A percentile compares a stretch with the other conserved stretches of the same genome.
phyloP scores from a whole-genome alignment of 331 rosid genomes.

The Phaseolus coccineus region DNA sequence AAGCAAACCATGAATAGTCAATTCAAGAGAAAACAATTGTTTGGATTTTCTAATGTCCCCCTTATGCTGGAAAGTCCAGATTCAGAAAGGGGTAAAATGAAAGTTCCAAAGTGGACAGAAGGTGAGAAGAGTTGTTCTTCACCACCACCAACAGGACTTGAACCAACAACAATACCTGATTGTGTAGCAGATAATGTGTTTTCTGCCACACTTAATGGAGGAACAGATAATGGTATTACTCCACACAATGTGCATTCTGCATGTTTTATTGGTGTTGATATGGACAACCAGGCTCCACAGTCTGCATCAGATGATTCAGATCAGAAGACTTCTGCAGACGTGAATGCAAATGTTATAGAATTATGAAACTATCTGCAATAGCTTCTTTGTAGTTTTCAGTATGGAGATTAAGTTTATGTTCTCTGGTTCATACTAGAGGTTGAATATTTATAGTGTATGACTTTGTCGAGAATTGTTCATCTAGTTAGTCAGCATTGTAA shows the following conservation, averaged over 20 bases:
- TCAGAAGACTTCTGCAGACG: not conserved
- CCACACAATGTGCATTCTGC: conserved; percentile 22
- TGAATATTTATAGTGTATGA: not conserved
- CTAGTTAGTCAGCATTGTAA: not conserved
- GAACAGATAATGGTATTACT: not conserved
- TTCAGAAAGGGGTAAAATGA: conserved; percentile 11
- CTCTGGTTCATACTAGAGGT: not conserved
- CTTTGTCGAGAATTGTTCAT: not conserved
- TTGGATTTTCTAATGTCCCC: conserved; percentile 14
- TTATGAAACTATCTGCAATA: not conserved
- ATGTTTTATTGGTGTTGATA: not conserved
- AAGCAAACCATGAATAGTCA: conserved; percentile 43
- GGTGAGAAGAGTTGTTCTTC: conserved; percentile 42
- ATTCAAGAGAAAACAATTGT: conserved; percentile 36
- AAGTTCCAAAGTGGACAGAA: conserved; percentile 32
- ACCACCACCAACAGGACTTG: conserved; percentile 38
- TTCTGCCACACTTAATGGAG: conserved; percentile 8
- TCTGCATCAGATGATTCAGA: not conserved
- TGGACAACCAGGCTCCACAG: not conserved
- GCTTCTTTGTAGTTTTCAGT: not conserved
- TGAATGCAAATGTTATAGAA: conserved; percentile 15
- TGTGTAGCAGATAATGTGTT: conserved; percentile 19
- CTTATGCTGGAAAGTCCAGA: conserved; percentile 16
- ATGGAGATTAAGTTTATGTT: not conserved
- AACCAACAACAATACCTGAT: conserved; percentile 30